Evolutionary conservation across 2,329 filamentous ascomycete species (phyloP).

Genomic region (Talaromyces sp.): DNA sequence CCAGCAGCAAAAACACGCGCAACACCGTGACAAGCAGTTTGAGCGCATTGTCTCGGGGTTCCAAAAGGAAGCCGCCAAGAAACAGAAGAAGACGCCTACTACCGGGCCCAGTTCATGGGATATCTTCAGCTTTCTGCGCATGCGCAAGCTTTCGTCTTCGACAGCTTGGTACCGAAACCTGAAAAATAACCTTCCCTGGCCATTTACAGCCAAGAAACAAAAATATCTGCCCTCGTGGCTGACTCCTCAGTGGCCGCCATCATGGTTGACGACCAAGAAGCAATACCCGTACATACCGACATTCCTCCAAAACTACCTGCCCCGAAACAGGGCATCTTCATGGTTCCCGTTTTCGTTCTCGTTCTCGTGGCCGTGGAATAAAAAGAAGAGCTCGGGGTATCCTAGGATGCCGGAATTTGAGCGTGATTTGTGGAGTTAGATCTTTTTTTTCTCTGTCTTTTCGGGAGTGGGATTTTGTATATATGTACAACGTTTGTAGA

Average conservation of each 20-base stretch:
- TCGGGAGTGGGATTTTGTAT: not conserved
- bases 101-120: not conserved
- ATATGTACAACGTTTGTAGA: not conserved
- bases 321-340: constrained; percentile 4
- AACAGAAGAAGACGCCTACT: not conserved
- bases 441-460: not conserved
- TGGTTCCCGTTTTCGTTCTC: constrained; percentile 19
- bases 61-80: constrained; percentile 18
- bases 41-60: constrained; percentile 31
- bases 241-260: not conserved
- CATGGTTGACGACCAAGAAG: constrained; percentile 3
- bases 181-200: not conserved
- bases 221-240: not conserved
- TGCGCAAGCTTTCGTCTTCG: not conserved
- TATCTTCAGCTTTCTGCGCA: not conserved
- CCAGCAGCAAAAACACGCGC: constrained; percentile 18
- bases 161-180: not conserved
- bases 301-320: constrained; percentile 5
- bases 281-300: constrained; percentile 1
- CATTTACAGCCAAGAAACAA: constrained; percentile 1
- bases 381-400: not conserved
- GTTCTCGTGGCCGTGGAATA: constrained; percentile 14
- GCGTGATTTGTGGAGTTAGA: constrained; percentile 10
- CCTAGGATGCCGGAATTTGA: not conserved
- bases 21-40: constrained; percentile 27